Conservation (phyloP, 495 filamentous ascomycete genomes). For the Penicillium antarcticum region DNA sequence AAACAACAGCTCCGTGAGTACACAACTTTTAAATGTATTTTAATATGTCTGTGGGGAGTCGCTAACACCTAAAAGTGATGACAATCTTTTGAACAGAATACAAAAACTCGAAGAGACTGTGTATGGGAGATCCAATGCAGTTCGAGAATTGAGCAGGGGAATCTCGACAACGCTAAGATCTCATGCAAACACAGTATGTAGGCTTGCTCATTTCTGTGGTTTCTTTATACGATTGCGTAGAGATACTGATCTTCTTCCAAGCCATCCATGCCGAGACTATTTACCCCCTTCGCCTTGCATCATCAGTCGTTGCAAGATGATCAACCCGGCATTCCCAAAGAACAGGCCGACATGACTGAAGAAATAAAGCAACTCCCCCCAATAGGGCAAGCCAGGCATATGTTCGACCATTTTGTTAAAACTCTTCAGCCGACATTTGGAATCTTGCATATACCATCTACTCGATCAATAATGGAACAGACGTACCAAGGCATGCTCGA, state of each 20-base stretch:
- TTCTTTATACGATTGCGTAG: not conserved
- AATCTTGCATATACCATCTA: conserved; percentile 28
- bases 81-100: conserved; percentile 16
- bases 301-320: not conserved
- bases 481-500: conserved; percentile 20
- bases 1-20: conserved; percentile 1
- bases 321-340: not conserved
- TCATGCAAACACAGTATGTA: not conserved
- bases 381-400: conserved; percentile 15
- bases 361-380: conserved; percentile 19
- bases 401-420: conserved; percentile 23
- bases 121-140: not conserved
- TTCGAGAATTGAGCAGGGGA: not conserved
- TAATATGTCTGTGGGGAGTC: too few species aligned
- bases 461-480: conserved; percentile 15
- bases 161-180: not conserved
- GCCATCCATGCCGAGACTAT: not conserved
- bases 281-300: not conserved
- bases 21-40: not conserved
- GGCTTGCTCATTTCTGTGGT: not conserved
- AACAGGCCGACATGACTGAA: not conserved
- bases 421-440: conserved; percentile 21
- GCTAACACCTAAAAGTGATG: not conserved
- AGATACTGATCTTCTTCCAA: not conserved
- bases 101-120: conserved; percentile 11